Evolutionary conservation across 495 filamentous ascomycete species (phyloP), one percentile per base, ranked within the genome.

Genomic region (Astrothelium macrocarpum): DNA sequence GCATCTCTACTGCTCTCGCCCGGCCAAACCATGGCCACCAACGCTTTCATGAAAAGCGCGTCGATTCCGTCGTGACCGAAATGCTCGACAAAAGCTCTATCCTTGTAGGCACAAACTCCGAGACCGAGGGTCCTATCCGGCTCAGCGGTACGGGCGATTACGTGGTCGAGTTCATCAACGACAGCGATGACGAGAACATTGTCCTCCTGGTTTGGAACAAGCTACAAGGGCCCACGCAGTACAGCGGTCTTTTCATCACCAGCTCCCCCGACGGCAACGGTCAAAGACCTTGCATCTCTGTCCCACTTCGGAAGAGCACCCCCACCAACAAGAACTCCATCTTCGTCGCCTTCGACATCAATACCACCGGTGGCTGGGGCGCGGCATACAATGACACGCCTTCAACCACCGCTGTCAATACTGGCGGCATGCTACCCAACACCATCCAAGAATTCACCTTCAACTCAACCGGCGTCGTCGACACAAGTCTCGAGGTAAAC

Each of bases 171-270:
- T 67, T 70, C 61, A 53, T 62, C 42, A 53, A 65, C 61, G 62
- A 62, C 32, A 68, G 66, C 46, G 59, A 67, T 56, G 32, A 64
- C 5, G 36, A 65, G n/a, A 59, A 65, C 4, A 59, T 64, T n/a
- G 59, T 49, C 42, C 63, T 60, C 49, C 49, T 56, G 23, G 25
- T 56, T 5, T 56, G 49, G 49, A 29, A 56, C 49, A 56, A 25
- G 49, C 49, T 29, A 25, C 49, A 5, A 25, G 49, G 23, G 49
- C 23, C n/a, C 23, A 25, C 49, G 49, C n/a, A 56, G 20, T 56
- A 56, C 25, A 28, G 23, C 20, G 49, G 49, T 16, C 26, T 28
- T 25, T 20, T 25, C 49, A 56, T 56, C 25, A 56, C 49, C 49
- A 56, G 49, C 49, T 56, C 23, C 25, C 11, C 23, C 49, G 26